Conservation (phyloP, 257 asterid species). For the Forsythia viridissima region DNA sequence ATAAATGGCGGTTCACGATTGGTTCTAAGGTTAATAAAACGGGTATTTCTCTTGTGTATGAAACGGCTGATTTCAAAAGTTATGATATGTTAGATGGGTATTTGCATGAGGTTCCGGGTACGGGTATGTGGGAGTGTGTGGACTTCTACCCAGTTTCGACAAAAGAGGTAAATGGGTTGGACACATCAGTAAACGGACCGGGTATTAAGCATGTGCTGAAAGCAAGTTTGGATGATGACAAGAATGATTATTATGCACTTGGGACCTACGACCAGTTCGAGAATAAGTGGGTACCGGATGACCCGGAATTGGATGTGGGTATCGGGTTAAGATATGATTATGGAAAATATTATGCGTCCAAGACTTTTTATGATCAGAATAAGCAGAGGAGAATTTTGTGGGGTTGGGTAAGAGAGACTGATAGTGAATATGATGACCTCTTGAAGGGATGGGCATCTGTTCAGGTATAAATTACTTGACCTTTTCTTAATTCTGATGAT, state of each 20-base stretch:
- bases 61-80: constrained; percentile 52
- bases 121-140: constrained; percentile 93
- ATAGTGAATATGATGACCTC: constrained; percentile 56
- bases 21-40: constrained; percentile 65
- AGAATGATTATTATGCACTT: constrained; percentile 61
- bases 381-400: constrained; percentile 64
- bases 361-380: constrained; percentile 68
- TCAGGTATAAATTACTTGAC: constrained; percentile 43
- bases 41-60: constrained; percentile 60
- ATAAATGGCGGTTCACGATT: constrained; percentile 60
- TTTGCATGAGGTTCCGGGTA: constrained; percentile 59
- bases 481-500: not conserved
- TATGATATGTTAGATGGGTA: constrained; percentile 44
- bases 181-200: constrained; percentile 65
- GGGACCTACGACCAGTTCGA: constrained; percentile 57
- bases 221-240: constrained; percentile 64
- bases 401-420: constrained; percentile 86
- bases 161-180: constrained; percentile 52
- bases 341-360: constrained; percentile 76
- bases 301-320: constrained; percentile 67
- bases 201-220: constrained; percentile 56
- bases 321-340: constrained; percentile 65
- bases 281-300: constrained; percentile 71
- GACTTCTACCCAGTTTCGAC: constrained; percentile 72
- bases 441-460: constrained; percentile 73